A percentile compares a stretch with the other conserved stretches of the same genome.
Evolutionary conservation across 108 stramenopile genomes (phyloP).

Genomic region (Schizochytrium sp.): DNA sequence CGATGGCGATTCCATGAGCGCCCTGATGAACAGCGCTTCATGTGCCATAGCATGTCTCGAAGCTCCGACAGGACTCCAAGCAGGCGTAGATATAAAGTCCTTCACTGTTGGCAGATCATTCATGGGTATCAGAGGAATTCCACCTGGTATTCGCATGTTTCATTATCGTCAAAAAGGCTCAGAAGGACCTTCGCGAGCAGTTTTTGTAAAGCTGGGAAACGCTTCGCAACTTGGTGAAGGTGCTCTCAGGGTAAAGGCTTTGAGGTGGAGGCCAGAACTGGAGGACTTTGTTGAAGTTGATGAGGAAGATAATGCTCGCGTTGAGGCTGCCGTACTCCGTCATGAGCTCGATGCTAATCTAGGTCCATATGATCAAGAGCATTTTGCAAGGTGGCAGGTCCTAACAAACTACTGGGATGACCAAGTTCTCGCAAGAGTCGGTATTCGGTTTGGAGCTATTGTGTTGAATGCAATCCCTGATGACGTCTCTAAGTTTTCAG

Average conservation of each 20-base stretch:
- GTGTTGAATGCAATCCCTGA: not conserved
- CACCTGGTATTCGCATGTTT: conserved; percentile 39
- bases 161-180: conserved; percentile 15
- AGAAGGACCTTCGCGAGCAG: not conserved
- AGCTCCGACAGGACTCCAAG: conserved; percentile 18
- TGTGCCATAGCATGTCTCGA: conserved; percentile 24
- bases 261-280: not conserved
- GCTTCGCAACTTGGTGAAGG: not conserved
- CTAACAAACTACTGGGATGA: conserved; percentile 23
- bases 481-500: not conserved
- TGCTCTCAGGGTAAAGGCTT: not conserved
- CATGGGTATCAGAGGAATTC: not conserved
- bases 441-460: not conserved
- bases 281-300: conserved; percentile 36
- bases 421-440: not conserved
- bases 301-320: not conserved
- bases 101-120: not conserved
- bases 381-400: conserved; percentile 8
- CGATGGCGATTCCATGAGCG: too few relatives aligned
- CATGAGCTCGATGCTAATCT: not conserved
- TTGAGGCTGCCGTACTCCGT: not conserved
- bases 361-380: conserved; percentile 41
- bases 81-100: not conserved
- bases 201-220: not conserved
- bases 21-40: not conserved